A percentile compares a stretch with the other conserved stretches of the same genome.
These are phyloP conservation scores for Silene conica DNA, from an alignment of 148 eudicot genomes.

Conservation along the genomic window DNA sequence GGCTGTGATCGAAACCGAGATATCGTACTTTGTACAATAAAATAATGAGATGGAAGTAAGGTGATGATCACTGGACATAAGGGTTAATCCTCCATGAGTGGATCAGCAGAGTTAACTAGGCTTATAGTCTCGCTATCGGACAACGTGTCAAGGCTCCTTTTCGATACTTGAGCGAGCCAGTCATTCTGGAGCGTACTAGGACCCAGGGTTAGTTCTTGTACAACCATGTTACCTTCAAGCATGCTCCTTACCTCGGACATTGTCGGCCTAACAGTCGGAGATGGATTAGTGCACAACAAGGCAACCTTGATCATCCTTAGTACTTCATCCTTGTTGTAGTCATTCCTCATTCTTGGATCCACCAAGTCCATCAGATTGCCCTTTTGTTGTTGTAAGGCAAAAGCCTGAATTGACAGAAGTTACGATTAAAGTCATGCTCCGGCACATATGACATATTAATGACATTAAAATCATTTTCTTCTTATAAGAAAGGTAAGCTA, in stretches of 20 bases:
- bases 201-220: slow-evolving; percentile 24
- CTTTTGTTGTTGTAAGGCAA: slow-evolving; percentile 32
- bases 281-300: slow-evolving; percentile 40
- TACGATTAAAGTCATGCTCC: too few relatives aligned
- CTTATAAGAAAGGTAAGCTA: too few relatives aligned
- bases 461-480: too few relatives aligned
- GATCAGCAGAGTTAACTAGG: slow-evolving; percentile 5
- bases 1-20: neutral
- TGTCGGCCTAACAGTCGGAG: slow-evolving; percentile 52
- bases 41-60: too few relatives aligned
- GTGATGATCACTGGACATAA: neutral
- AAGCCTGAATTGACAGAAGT: slow-evolving; percentile 26
- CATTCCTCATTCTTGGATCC: slow-evolving; percentile 25
- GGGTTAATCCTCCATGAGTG: neutral
- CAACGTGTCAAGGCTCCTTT: slow-evolving; percentile 11
- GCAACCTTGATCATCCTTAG: slow-evolving; percentile 40
- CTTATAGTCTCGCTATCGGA: slow-evolving; percentile 21
- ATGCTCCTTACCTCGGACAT: slow-evolving; percentile 50
- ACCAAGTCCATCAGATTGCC: slow-evolving; percentile 38
- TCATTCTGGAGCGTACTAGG: slow-evolving; percentile 18
- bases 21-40: neutral
- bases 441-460: too few relatives aligned
- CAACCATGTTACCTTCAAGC: slow-evolving; percentile 38
- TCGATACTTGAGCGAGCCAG: slow-evolving; percentile 25
- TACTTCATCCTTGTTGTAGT: slow-evolving; percentile 33